phyloP scores from a whole-genome alignment of 169 alveolate genomes.

The Eimeria zaria region DNA sequence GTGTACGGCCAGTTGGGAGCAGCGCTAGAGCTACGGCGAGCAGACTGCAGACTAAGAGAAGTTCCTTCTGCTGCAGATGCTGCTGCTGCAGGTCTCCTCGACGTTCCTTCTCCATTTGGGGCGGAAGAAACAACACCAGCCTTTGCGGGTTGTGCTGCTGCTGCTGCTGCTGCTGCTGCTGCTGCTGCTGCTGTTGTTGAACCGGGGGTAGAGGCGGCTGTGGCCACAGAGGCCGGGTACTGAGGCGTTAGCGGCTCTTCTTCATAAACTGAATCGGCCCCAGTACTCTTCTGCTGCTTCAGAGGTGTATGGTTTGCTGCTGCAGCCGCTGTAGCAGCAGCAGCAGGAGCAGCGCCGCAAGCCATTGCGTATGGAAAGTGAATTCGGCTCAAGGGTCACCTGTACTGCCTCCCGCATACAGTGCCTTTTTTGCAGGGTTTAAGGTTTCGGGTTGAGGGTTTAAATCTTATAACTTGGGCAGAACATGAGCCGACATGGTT shows the following conservation, averaged over 20 bases:
- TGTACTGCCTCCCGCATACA: no score
- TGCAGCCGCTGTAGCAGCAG: constrained; percentile 1
- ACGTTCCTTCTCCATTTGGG: not conserved
- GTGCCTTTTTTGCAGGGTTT: no score
- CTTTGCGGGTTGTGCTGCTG: not conserved
- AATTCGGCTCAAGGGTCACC: no score
- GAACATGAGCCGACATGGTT: not conserved
- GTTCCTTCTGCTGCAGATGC: not conserved
- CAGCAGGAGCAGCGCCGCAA: not conserved
- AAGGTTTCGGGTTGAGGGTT: constrained; percentile 22
- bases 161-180: constrained; percentile 7
- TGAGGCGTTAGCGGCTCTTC: constrained; percentile 40
- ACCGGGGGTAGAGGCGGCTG: constrained; percentile 43
- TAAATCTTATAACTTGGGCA: not conserved
- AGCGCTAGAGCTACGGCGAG: not conserved
- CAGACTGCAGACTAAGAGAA: not conserved
- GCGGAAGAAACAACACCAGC: not conserved
- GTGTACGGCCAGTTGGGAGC: not conserved
- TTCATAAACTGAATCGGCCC: constrained; percentile 4
- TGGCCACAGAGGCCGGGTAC: constrained; percentile 22
- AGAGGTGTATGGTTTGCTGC: not conserved
- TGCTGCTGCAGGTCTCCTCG: not conserved
- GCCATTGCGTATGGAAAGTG: no score
- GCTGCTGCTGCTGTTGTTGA: constrained; percentile 66
- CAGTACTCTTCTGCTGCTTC: constrained; percentile 8